Base-by-base conservation (phyloP, 371 early-diverging fungal species). In the Rhizopus delemar region DNA sequence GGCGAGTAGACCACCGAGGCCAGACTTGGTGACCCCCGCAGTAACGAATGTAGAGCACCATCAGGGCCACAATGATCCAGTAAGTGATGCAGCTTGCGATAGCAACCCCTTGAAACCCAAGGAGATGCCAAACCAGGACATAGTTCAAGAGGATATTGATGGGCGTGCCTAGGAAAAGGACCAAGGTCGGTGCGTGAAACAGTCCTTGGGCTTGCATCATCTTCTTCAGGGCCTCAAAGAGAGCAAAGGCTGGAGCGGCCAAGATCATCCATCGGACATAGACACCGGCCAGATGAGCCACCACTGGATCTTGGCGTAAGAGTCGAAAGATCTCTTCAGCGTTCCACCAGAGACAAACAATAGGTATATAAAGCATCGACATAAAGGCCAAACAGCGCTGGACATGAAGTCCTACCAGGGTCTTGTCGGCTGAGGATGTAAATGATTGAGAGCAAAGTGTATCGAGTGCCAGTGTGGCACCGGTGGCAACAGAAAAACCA, bases 371-470 rank as follows among this genome's bases (percentile, higher is more conserved):
- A 4, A 91, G 60, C 1, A 86, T 5, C 35, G 81, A 59, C 63
- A 89, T 73, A 53, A 91, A 76, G 31, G 92, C 76, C 8, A 94
- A 75, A 0, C 87, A 88, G 1, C 95, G 87, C 68, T 93, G 92
- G 28, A 94, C 76, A 48, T 92, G 91, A 9, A 92, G 71, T 8
- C 94, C 94, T 2, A 91, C 79, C 5, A 86, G 70, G 15, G 78
- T 82, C 38, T 81, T 78, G 68, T 93, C 89, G 9, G 69, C 73
- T 3, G 84, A 66, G 0, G 82, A 88, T 0, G 94, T 93, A 61
- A 76, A 90, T 3, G 93, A 81, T 65, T 95, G 94, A 11, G 91
- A 88, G 60, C 93, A 92, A 16, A 95, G 82, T 6, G 94, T 93
- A 67, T 95, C 94, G n/a, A 95, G 77, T 0, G 90, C 92, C 39